A percentile compares a stretch with the other conserved stretches of the same genome.
Conservation (phyloP, 192 early-diverging fungal genomes). For the Chytriomyces confervae region DNA sequence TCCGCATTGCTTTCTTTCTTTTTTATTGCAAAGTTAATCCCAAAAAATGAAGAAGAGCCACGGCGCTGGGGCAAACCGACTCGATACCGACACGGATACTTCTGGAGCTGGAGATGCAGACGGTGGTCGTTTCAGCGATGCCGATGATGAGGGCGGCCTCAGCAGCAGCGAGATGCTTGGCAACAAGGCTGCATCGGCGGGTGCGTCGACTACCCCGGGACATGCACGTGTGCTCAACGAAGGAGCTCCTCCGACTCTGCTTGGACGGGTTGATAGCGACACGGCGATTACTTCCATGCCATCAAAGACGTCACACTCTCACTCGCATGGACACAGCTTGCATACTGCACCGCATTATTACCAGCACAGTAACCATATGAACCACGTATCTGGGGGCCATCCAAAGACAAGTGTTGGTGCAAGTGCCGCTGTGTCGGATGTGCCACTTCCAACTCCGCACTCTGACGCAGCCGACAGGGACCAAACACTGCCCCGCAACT, state of each 20-base stretch:
- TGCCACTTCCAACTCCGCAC: not conserved
- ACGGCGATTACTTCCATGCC: not conserved
- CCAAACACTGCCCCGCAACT: not conserved
- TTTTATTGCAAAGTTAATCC: not conserved
- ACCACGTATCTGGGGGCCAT: not conserved
- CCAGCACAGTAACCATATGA: not conserved
- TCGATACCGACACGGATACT: not conserved
- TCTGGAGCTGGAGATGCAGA: not conserved
- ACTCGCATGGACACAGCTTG: not conserved
- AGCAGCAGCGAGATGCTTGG: slow-evolving; percentile 2
- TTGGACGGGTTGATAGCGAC: not conserved
- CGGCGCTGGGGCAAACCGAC: too few relatives aligned
- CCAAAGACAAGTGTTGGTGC: not conserved
- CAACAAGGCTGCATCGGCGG: not conserved
- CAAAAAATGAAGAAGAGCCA: too few relatives aligned
- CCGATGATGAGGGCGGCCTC: slow-evolving; percentile 25
- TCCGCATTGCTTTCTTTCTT: not conserved
- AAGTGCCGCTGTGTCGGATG: too few relatives aligned
- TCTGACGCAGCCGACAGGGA: not conserved
- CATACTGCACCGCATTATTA: not conserved
- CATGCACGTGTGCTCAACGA: not conserved
- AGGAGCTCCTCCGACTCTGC: not conserved
- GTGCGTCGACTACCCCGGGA: not conserved
- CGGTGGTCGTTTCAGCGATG: slow-evolving; percentile 12
- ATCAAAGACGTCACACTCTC: not conserved